Evolutionary conservation across 768 basidiomycete genomes (phyloP).

Genomic region (Mycena crocata): DNA sequence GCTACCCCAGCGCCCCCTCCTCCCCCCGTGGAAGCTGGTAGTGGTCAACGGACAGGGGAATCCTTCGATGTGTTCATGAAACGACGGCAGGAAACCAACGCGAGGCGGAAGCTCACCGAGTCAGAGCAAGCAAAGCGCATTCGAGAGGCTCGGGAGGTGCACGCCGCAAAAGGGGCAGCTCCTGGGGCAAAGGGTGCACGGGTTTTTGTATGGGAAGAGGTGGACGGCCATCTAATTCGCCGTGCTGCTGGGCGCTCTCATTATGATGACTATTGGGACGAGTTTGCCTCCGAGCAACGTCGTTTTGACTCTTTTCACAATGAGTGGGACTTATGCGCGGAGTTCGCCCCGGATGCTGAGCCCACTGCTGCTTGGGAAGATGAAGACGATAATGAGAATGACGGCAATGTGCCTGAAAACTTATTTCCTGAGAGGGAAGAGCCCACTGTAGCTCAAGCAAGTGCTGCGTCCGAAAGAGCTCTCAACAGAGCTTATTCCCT

Average conservation of each 20-base stretch:
- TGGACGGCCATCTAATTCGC: conserved; percentile 2
- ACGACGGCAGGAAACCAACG: background rate
- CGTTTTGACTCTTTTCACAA: background rate
- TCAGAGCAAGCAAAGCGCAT: background rate
- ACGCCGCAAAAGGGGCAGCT: background rate
- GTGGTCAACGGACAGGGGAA: background rate
- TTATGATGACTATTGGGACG: background rate
- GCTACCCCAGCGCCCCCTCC: too few species aligned
- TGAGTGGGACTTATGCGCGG: conserved; percentile 12
- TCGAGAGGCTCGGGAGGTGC: background rate
- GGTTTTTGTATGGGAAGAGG: conserved; percentile 7
- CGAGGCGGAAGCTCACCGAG: background rate
- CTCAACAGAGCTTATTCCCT: too few species aligned
- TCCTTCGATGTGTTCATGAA: background rate
- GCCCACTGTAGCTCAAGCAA: too few species aligned
- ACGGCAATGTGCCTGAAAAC: too few species aligned
- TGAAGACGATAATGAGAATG: too few species aligned
- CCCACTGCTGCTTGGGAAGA: too few species aligned
- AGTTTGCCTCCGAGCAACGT: background rate
- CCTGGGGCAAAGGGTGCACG: conserved; percentile 1
- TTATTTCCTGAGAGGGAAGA: too few species aligned
- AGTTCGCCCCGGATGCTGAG: too few species aligned
- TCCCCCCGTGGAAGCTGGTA: background rate
- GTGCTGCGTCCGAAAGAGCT: too few species aligned
- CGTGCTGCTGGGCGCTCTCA: background rate